Evolutionary conservation across 2,329 filamentous ascomycete genomes (phyloP).

Genomic region (Epicoccum sorghinum): DNA sequence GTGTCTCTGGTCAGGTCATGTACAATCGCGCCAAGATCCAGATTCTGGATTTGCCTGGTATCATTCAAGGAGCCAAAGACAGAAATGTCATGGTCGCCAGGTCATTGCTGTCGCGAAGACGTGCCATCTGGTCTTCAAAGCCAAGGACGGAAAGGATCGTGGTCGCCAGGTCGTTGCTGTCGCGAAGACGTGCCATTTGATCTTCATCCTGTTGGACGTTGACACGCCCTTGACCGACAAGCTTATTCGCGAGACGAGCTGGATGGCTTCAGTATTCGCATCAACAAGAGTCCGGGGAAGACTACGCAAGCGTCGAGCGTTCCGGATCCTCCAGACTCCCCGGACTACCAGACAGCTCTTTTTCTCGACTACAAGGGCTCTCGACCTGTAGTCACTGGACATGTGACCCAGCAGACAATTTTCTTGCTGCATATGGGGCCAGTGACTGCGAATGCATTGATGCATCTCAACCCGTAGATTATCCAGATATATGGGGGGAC

Average conservation of each 20-base stretch:
- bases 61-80: constrained; percentile 97
- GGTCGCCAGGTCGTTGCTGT: constrained; percentile 98
- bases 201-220: constrained; percentile 97
- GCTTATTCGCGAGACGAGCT: constrained; percentile 91
- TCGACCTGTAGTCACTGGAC: too few species aligned
- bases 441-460: too few species aligned
- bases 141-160: constrained; percentile 94
- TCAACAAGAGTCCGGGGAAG: constrained; percentile 81
- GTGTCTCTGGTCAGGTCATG: constrained; percentile 87
- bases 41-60: constrained; percentile 97
- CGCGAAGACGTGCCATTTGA: constrained; percentile 97
- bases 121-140: constrained; percentile 98
- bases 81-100: constrained; percentile 94
- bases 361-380: too few species aligned
- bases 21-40: constrained; percentile 98
- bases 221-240: constrained; percentile 99
- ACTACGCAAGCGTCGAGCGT: too few species aligned
- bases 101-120: constrained; percentile 99
- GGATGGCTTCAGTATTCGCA: constrained; percentile 95
- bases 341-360: too few species aligned
- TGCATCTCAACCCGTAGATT: too few species aligned
- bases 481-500: too few species aligned
- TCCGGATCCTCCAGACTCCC: too few species aligned
- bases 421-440: too few species aligned
- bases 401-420: too few species aligned